Conservation (phyloP, 192 early-diverging fungal species). For the Backusella tarrabulga region DNA sequence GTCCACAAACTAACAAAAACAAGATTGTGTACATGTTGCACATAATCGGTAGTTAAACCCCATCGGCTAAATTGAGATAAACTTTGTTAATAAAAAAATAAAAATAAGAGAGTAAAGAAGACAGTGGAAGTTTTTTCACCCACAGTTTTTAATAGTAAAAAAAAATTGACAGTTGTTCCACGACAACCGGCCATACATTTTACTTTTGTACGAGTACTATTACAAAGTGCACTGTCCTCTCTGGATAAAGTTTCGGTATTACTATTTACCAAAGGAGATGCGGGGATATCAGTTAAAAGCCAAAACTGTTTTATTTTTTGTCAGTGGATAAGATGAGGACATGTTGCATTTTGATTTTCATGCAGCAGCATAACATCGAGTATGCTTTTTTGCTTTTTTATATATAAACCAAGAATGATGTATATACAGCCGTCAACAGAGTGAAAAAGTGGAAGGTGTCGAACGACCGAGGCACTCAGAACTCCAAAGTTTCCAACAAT, state of each 20-base stretch:
- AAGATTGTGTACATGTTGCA: not conserved
- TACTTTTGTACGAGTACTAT: not conserved
- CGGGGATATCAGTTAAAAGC: not conserved
- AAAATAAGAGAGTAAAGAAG: not conserved
- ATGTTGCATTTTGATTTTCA: not conserved
- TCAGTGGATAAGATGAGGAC: not conserved
- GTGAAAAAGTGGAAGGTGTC: not conserved
- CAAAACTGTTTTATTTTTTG: not conserved
- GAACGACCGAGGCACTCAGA: not conserved
- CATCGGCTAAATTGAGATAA: not conserved
- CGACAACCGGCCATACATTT: not conserved
- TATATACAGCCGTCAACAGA: not conserved
- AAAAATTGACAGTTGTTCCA: not conserved
- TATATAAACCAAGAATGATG: not conserved
- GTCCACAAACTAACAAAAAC: not conserved
- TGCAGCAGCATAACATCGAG: not conserved
- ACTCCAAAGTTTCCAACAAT: not conserved
- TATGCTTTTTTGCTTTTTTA: not conserved
- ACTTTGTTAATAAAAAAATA: not conserved
- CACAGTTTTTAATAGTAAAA: not conserved
- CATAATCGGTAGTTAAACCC: not conserved
- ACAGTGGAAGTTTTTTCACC: not conserved
- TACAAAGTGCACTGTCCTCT: conserved; percentile 4
- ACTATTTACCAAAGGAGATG: conserved; percentile 4
- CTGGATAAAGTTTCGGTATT: not conserved